Evolutionary conservation across 2,329 filamentous ascomycete genomes (phyloP), one percentile per base, ranked within the genome.

Genomic region (Aspergillus brunneoviolaceus): DNA sequence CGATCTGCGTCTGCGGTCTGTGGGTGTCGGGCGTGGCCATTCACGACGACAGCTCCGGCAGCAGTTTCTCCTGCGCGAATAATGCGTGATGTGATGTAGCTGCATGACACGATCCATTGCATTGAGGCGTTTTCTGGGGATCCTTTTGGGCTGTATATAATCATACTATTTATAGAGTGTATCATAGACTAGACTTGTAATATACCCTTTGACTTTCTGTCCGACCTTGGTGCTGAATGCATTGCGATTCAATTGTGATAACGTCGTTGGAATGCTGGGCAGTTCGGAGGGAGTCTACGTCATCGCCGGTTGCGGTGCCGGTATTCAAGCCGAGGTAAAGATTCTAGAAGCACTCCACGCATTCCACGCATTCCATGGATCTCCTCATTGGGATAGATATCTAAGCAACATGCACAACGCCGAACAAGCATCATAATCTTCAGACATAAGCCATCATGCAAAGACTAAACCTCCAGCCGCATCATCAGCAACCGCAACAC

Each of bases 1-100:
- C 58, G 19, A 55, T 66, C 58, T 66, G 62, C 27, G 55, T 61
- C 2, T 51, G 62, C 5, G 64, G 64, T 11, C 54, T 65, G 2
- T 64, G 61, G 48, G 58, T 61, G 14, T 65, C 63, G 0, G 63
- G 63, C 12, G 56, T 61, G 49, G 51, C 64, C 2, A 64, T 66
- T 25, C 62, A 64, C 27, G 53, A 64, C 19, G 57, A 55, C 39
- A 39, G 42, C 4, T 48, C 49, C 4, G 57, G 59, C n/a, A 55
- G 45, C 27, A 63, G 52, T 48, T 66, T 64, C 42, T 64, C 64
- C 3, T 66, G 64, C 25, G 55, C 57, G 27, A 63, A 63, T 57
- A 62, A 59, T 48, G 53, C 60, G 27, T 29, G 27, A 29, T 29
- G 27, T 29, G 27, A 3, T 9, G 2, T 9, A 2, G 27, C 27